A percentile compares a stretch with the other conserved stretches of the same genome.
These are phyloP conservation scores for Phoma sp. DNA, from an alignment of 2,329 filamentous ascomycete species.

Conservation along the genomic window DNA sequence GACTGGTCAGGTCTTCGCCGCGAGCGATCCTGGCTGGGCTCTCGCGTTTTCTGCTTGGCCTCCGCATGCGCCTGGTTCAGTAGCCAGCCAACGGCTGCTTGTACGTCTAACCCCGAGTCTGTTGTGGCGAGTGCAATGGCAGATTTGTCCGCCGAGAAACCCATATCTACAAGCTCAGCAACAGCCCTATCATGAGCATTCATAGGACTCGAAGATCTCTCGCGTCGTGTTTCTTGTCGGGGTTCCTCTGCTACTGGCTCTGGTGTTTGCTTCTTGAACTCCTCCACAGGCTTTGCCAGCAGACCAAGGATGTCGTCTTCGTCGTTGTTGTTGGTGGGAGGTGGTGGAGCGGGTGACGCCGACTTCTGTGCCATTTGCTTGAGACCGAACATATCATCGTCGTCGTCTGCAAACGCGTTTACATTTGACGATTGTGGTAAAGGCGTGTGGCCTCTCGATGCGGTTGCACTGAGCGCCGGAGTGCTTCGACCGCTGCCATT, in stretches of 20 bases:
- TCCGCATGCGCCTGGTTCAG: constrained; percentile 90
- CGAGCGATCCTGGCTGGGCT: constrained; percentile 36
- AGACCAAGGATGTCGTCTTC: constrained; percentile 71
- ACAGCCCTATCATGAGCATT: constrained; percentile 78
- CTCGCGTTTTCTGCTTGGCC: constrained; percentile 72
- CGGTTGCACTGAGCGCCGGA: constrained; percentile 41
- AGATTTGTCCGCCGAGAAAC: constrained; percentile 87
- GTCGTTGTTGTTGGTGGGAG: constrained; percentile 24
- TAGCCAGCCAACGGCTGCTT: constrained; percentile 87
- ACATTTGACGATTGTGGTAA: constrained; percentile 27
- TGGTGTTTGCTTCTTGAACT: constrained; percentile 49
- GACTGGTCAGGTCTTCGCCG: constrained; percentile 35
- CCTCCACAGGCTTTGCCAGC: constrained; percentile 65
- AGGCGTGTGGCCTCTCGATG: constrained; percentile 39
- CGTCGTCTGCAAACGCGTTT: constrained; percentile 62
- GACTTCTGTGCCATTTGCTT: constrained; percentile 64
- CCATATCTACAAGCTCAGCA: constrained; percentile 92
- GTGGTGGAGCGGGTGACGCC: constrained; percentile 30
- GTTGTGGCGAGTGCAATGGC: constrained; percentile 80
- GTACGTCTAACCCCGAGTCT: constrained; percentile 79
- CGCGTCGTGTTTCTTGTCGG: constrained; percentile 13
- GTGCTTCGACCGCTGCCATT: constrained; percentile 52
- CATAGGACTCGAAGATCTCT: constrained; percentile 33
- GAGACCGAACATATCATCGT: constrained; percentile 88
- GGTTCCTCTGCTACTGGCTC: constrained; percentile 14